Conservation (phyloP, 2,329 filamentous ascomycete species). For the Trichoderma pleuroti region DNA sequence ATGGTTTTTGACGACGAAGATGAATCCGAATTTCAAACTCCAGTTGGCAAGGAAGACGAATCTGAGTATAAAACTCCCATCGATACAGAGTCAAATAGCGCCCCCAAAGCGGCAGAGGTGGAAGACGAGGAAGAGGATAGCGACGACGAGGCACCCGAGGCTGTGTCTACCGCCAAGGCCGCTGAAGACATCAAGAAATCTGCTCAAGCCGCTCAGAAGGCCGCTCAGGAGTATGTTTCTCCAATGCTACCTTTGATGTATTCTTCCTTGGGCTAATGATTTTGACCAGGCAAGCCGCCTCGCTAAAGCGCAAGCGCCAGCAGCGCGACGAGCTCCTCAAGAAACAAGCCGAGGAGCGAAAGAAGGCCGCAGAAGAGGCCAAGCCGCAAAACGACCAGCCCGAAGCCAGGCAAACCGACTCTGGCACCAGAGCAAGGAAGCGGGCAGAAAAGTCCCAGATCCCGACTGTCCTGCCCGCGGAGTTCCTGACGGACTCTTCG, state of each 20-base stretch:
- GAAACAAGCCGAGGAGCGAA: slow-evolving; percentile 52
- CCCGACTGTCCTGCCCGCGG: slow-evolving; percentile 49
- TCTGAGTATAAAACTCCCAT: slow-evolving; percentile 13
- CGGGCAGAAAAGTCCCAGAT: slow-evolving; percentile 36
- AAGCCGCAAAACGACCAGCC: slow-evolving; percentile 23
- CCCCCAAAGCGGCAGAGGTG: slow-evolving; percentile 24
- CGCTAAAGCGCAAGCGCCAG: slow-evolving; percentile 53
- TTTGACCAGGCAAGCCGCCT: slow-evolving; percentile 44
- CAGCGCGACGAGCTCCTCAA: slow-evolving; percentile 53
- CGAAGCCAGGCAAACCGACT: slow-evolving; percentile 9
- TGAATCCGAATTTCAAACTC: slow-evolving; percentile 20
- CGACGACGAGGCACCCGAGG: slow-evolving; percentile 57
- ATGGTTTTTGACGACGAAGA: slow-evolving; percentile 37
- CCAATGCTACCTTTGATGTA: background rate
- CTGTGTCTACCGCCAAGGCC: slow-evolving; percentile 51
- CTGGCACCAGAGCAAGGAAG: slow-evolving; percentile 20
- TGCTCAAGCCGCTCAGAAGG: slow-evolving; percentile 46
- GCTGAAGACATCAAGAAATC: slow-evolving; percentile 46
- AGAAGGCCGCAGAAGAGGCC: slow-evolving; percentile 32
- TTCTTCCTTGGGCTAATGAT: background rate
- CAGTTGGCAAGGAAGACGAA: slow-evolving; percentile 14
- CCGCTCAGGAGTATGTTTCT: slow-evolving; percentile 47
- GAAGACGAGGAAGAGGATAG: slow-evolving; percentile 39
- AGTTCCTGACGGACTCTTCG: slow-evolving; percentile 52
- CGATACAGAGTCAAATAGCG: background rate